Base-by-base conservation (phyloP, 208 protist species). In the Naegleria gruberi region DNA sequence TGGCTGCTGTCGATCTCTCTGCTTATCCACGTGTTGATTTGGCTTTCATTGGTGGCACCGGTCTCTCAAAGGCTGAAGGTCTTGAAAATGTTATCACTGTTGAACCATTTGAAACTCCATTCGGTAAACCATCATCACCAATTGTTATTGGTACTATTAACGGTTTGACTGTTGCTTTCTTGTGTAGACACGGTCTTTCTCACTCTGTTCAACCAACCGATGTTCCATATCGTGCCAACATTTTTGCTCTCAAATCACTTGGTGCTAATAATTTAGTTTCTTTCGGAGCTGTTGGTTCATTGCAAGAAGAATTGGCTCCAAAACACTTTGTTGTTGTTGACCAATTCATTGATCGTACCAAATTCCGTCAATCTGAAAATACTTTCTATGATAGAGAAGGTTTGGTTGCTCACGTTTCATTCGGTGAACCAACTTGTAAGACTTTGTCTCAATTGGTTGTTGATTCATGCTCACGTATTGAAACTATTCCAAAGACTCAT, bases 171-270 rank as follows among this genome's bases (percentile, higher is more conserved):
- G 96, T 94, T 90, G 95, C 95, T 82, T 98, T 98, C 90, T 89
- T 98, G 10, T 93, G 96, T 1, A 93, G 97, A 26, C 97, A 98
- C 90, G 96, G 95, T 47, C 30, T 84, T n/a, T 42, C 92, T 74
- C 96, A 98, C 94, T 84, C 65, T 73, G 87, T 96, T 84, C 94
- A 91, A 45, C 97, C 97, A 19, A 93, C 90, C 81, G 96, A 97
- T 89, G 94, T 98, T 77, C 96, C 96, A 91, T 97, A 96, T 93
- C 92, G 94, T 43, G 96, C 97, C 19, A 98, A 98, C 91, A 94
- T 98, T 51, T 97, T 93, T 90, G 97, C 96, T 0, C 86, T 97
- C 89, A 97, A 97, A 92, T 74, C 94, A 73, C 92, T 97, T 26
- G 97, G 97, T 40, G 95, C 96, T 83, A 93, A 93, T 46, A 96